phyloP scores from a whole-genome alignment of 1,284 basidiomycete species.

The Ceratobasidium sp. region DNA sequence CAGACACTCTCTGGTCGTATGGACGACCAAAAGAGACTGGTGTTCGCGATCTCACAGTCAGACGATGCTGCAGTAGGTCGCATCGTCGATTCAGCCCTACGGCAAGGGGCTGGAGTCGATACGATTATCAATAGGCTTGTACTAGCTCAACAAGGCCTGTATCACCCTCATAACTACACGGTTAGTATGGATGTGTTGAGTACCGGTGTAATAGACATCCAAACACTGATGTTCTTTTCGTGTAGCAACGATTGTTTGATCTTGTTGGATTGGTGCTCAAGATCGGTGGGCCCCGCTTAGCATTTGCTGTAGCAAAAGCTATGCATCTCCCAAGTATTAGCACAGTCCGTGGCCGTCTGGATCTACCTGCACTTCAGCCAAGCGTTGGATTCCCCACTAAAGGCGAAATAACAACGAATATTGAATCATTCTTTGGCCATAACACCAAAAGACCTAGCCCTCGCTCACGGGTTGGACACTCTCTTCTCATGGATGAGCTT shows the following conservation, averaged over 20 bases:
- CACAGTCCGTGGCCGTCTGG: not conserved
- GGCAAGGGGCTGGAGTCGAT: slow-evolving; percentile 1
- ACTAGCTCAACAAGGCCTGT: slow-evolving; percentile 16
- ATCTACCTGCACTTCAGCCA: not conserved
- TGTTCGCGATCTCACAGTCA: not conserved
- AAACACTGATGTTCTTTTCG: not conserved
- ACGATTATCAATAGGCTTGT: slow-evolving; percentile 24
- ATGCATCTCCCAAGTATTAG: slow-evolving; percentile 1
- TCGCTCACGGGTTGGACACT: not conserved
- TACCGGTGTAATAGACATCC: not conserved
- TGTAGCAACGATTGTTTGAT: slow-evolving; percentile 12
- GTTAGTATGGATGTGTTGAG: not conserved
- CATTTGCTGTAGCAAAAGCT: slow-evolving; percentile 1
- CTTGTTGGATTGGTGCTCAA: not conserved
- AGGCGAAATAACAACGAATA: slow-evolving; percentile 8
- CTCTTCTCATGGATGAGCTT: slow-evolving; percentile 29
- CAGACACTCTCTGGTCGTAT: not conserved
- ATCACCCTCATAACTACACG: not conserved
- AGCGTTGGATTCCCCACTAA: slow-evolving; percentile 3
- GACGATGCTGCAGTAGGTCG: not conserved
- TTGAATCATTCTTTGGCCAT: slow-evolving; percentile 17
- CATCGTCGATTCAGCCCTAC: not conserved
- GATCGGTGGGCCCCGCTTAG: slow-evolving; percentile 15
- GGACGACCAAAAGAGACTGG: not conserved
- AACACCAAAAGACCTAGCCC: not conserved